Percentiles rank a stretch among this genome's conserved stretches.
Evolutionary conservation across 139 green algal genomes (phyloP).

Genomic region (Tetradesmus obliquus): DNA sequence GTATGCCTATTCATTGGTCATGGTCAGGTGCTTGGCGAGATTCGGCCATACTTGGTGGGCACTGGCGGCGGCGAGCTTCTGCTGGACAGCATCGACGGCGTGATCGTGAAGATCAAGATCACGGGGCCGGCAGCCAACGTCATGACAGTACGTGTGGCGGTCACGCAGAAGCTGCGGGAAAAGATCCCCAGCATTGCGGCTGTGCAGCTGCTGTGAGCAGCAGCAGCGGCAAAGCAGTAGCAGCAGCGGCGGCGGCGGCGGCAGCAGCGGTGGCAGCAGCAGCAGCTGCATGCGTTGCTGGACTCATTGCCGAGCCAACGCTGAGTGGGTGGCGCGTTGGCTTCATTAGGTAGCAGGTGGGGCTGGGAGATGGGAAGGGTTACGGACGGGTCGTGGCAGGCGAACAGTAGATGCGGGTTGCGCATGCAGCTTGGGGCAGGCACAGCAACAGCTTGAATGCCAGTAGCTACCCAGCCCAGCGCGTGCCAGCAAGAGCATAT

Average conservation of each 20-base stretch:
- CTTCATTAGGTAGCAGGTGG: background rate
- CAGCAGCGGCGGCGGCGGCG: background rate
- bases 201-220: constrained; percentile 92
- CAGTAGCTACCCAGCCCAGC: background rate
- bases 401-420: background rate
- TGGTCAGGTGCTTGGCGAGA: constrained; percentile 76
- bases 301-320: too few relatives aligned
- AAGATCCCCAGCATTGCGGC: constrained; percentile 97
- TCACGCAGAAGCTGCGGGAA: constrained; percentile 99
- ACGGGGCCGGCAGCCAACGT: constrained; percentile 94
- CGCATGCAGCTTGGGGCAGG: background rate
- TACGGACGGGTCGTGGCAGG: background rate
- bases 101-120: constrained; percentile 96
- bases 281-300: background rate
- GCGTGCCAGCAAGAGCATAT: too few relatives aligned
- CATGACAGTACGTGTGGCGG: constrained; percentile 98
- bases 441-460: background rate
- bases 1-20: background rate
- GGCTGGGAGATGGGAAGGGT: too few relatives aligned
- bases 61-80: constrained; percentile 94
- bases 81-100: constrained; percentile 91
- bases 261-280: background rate
- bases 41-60: constrained; percentile 92
- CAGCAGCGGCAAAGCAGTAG: background rate
- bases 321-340: too few relatives aligned